Conservation (phyloP, 257 asterid species). For the Solanum phureja region DNA sequence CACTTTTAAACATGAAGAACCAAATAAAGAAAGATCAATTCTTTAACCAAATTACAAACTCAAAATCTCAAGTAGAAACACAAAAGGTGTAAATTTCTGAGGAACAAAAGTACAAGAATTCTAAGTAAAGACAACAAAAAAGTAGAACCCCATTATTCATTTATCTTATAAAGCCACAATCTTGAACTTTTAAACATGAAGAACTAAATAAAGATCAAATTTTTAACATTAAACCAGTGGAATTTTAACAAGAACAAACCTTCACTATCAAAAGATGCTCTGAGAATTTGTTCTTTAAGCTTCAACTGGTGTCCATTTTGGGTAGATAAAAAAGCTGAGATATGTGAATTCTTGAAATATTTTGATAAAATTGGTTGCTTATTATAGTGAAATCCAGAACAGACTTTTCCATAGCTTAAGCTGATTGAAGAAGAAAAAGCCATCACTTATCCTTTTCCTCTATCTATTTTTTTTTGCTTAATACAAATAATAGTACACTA, state of each 20-base stretch:
- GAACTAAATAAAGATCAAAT: neutral
- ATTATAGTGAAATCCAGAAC: neutral
- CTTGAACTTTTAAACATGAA: neutral
- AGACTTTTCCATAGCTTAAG: conserved; percentile 7
- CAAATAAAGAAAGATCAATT: neutral
- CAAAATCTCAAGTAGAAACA: neutral
- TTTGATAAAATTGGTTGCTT: conserved; percentile 6
- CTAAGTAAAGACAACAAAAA: neutral
- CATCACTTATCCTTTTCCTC: conserved; percentile 21
- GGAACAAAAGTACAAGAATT: neutral
- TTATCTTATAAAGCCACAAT: neutral
- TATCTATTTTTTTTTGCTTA: neutral
- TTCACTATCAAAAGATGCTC: conserved; percentile 41
- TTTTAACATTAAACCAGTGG: neutral
- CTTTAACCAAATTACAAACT: neutral
- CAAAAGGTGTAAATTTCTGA: too few relatives aligned
- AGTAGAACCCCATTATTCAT: neutral
- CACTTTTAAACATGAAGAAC: neutral
- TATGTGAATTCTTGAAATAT: conserved; percentile 4
- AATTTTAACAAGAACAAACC: neutral
- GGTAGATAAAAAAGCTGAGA: conserved; percentile 4
- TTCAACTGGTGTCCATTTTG: conserved; percentile 18
- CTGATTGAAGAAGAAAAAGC: conserved; percentile 32
- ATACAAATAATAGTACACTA: neutral
- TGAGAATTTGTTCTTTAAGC: conserved; percentile 19